Evolutionary conservation across 2,329 filamentous ascomycete species (phyloP), one percentile per base, ranked within the genome.

Genomic region (Diaporthe longicolla): DNA sequence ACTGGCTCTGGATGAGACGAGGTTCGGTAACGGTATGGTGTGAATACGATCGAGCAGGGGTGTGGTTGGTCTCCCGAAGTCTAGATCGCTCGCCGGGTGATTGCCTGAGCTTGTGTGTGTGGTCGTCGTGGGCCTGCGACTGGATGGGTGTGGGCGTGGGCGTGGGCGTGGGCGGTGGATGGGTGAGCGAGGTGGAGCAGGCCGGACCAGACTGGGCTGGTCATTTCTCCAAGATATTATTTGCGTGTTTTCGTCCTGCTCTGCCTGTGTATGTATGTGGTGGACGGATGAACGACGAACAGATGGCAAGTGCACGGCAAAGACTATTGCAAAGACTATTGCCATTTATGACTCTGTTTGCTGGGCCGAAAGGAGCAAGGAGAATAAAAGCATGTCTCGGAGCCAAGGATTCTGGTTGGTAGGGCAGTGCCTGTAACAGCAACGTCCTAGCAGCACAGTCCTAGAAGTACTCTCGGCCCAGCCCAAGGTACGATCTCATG

Each of bases 381-480:
- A 70, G 68, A 70, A 66, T 59, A 59, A 70, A 70, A 45, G 55
- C 68, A 70, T 70, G 68, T 70, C 68, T 70, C 52, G 17, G 68
- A 70, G 43, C 55, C 52, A 50, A 32, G 55, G 35, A 21, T 32
- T 21, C 68, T 50, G 35, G 68, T 40, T 54, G 63, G 63, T 26
- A 29, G 43, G 26, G 45, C 43, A 26, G 57, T 24, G 59, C 26
- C 24, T 52, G 45, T 37, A n/a, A 43, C 37, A 43, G 10, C 6
- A 7, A 48, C 13, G 13, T 17, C 15, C 15, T 17, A 7, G 15
- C 15, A 43, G 15, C 40, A 43, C 10, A 40, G 58, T 63, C 26
- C 35, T 29, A n/a, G 24, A 45, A 13, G 35, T 48, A 35, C 29
- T 65, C 29, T 32, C 40, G 40, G 29, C 15, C 57, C 35, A 40